Evolutionary conservation across 805 yeast species (phyloP).

Genomic region (Yamadazyma paraphyllophila): DNA sequence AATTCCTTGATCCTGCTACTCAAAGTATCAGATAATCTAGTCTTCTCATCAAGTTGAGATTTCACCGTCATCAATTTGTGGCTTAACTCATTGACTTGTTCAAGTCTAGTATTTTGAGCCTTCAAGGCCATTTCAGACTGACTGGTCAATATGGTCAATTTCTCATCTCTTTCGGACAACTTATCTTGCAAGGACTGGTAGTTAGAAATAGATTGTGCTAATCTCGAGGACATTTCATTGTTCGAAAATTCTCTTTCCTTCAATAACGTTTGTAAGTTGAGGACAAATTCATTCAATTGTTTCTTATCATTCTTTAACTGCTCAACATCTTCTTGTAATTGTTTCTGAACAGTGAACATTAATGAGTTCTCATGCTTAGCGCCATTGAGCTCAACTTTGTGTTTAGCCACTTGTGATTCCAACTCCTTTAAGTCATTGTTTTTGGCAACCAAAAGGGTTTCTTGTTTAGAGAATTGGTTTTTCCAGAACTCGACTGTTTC

Average conservation of each 20-base stretch:
- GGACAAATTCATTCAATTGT: constrained; percentile 53
- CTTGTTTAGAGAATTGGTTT: constrained; percentile 40
- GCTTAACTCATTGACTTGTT: constrained; percentile 56
- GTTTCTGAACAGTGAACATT: constrained; percentile 46
- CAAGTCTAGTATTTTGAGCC: constrained; percentile 51
- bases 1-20: constrained; percentile 30
- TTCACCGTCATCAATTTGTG: constrained; percentile 42
- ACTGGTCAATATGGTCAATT: constrained; percentile 48
- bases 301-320: constrained; percentile 57
- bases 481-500: constrained; percentile 39
- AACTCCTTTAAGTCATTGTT: constrained; percentile 54
- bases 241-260: constrained; percentile 58
- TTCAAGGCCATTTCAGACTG: constrained; percentile 56
- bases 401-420: constrained; percentile 43
- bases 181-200: constrained; percentile 45
- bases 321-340: constrained; percentile 52
- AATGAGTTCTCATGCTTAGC: constrained; percentile 55
- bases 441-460: constrained; percentile 26
- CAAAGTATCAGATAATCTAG: constrained; percentile 37
- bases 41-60: constrained; percentile 43
- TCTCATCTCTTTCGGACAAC: constrained; percentile 53
- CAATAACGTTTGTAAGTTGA: constrained; percentile 59
- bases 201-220: constrained; percentile 47
- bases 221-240: constrained; percentile 48
- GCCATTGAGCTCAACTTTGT: constrained; percentile 46